Evolutionary conservation across 2,329 filamentous ascomycete species (phyloP).

Genomic region (Aspergillus sp.): DNA sequence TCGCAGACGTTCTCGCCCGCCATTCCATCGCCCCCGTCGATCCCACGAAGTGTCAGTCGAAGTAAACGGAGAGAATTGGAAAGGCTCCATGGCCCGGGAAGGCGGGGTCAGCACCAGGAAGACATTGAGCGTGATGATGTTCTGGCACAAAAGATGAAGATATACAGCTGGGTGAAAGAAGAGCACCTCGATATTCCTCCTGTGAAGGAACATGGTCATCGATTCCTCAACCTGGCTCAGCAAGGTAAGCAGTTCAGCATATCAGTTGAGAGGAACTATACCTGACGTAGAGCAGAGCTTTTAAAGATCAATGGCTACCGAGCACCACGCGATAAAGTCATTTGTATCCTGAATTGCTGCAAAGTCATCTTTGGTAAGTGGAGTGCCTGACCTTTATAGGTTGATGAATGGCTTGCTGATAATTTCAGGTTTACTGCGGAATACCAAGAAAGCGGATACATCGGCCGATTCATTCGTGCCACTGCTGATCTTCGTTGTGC

Average conservation of each 20-base stretch:
- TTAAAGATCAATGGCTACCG: constrained; percentile 95
- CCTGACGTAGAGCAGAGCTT: constrained; percentile 55
- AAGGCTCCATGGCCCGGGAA: constrained; percentile 65
- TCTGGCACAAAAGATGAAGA: constrained; percentile 91
- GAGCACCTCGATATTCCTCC: constrained; percentile 87
- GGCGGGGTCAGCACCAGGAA: constrained; percentile 91
- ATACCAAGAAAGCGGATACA: constrained; percentile 76
- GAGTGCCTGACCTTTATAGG: neutral
- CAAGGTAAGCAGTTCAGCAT: constrained; percentile 51
- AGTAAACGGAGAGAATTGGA: constrained; percentile 62
- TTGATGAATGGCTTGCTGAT: neutral
- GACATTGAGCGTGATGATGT: constrained; percentile 95
- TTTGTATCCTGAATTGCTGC: constrained; percentile 96
- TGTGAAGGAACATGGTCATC: constrained; percentile 74
- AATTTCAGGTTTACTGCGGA: constrained; percentile 66
- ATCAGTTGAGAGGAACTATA: neutral
- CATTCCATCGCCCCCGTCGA: constrained; percentile 70
- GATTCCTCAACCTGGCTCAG: constrained; percentile 81
- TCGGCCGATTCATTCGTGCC: constrained; percentile 96
- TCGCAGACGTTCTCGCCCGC: constrained; percentile 92
- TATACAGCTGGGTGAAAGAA: constrained; percentile 91
- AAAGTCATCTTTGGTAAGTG: constrained; percentile 90
- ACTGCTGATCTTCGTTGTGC: constrained; percentile 86
- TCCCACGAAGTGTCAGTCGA: constrained; percentile 51
- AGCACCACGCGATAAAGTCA: constrained; percentile 96